Base-by-base conservation (phyloP, 768 basidiomycete genomes). In the Gyrodon lividus region DNA sequence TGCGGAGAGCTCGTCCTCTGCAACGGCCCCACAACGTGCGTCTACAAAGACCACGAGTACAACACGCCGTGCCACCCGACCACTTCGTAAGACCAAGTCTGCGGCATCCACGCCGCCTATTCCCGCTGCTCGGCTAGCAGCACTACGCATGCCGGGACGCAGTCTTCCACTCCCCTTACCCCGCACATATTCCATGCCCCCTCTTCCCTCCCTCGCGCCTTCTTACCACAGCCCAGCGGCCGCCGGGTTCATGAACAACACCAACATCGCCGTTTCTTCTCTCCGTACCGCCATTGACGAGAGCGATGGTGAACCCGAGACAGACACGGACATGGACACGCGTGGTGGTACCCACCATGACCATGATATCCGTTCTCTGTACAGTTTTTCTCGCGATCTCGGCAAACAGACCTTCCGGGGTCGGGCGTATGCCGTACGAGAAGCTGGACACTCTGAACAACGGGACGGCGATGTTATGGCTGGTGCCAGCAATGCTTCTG, bases 191-290 rank as follows among this genome's bases (percentile, higher is more conserved):
- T 69, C 68, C 0, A 48, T 70, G 49, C 68, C 68, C 7, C 69
- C 68, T 13, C 59, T 70, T 35, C 42, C 67, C 3, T 69, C 68
- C 2, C 51, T 70, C 7, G 17, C 61, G 2, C 26, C 67, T 6
- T 30, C 69, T 37, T 69, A 69, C 46, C 67, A 64, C 48, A 45
- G 53, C 24, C 65, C 68, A 16, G 50, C 58, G 20, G 33, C 24
- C 2, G 57, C 44, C 16, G 69, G 69, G 39, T 71, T 69, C 47
- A 67, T 69, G 68, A 58, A 57, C 52, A 69, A 70, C 51, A 69
- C 68, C 9, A 70, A 70, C 43, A 69, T 69, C 13, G 68, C 68
- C n/a, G 69, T 69, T 14, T 69, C 68, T 3, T 69, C 68, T 39
- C 63, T 69, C 24, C 67, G 68, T 13, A 69, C 68, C 1, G 65